A percentile compares a stretch with the other conserved stretches of the same genome.
Conservation (phyloP, 2,329 filamentous ascomycete species). For the Polychaeton citri region DNA sequence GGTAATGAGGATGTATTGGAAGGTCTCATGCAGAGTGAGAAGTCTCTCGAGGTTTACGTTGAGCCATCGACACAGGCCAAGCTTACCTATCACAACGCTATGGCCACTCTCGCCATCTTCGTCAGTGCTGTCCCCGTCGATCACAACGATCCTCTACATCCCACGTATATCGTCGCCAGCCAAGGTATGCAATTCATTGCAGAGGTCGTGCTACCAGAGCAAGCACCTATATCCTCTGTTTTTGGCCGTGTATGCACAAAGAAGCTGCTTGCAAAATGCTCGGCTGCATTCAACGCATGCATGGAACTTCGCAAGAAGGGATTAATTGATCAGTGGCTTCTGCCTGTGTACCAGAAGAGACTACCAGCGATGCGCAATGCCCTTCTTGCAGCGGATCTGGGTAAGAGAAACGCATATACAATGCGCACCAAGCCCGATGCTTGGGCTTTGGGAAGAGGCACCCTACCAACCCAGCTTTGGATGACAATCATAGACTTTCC, state of each 20-base stretch:
- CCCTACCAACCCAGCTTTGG: constrained; percentile 42
- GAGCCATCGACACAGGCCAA: constrained; percentile 59
- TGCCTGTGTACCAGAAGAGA: constrained; percentile 57
- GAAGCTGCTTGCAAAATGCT: constrained; percentile 72
- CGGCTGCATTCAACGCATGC: constrained; percentile 78
- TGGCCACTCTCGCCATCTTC: constrained; percentile 60
- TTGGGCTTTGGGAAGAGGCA: constrained; percentile 45
- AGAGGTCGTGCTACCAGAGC: constrained; percentile 65
- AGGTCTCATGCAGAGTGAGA: constrained; percentile 41
- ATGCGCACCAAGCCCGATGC: constrained; percentile 69
- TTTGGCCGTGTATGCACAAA: constrained; percentile 50
- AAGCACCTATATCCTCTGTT: constrained; percentile 55
- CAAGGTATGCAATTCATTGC: constrained; percentile 52
- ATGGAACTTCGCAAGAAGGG: constrained; percentile 51
- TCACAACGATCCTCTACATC: constrained; percentile 35
- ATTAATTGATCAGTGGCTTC: constrained; percentile 59
- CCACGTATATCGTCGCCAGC: constrained; percentile 48
- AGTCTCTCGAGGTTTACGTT: constrained; percentile 37
- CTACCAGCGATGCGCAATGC: constrained; percentile 81
- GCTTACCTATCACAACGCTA: constrained; percentile 62
- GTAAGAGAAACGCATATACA: constrained; percentile 57
- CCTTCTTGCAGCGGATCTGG: constrained; percentile 64
- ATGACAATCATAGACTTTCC: constrained; percentile 51
- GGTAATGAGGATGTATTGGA: constrained; percentile 47
- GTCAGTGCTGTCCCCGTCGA: constrained; percentile 51